Evolutionary conservation across 768 basidiomycete genomes (phyloP).

Genomic region (Cyathus striatus): DNA sequence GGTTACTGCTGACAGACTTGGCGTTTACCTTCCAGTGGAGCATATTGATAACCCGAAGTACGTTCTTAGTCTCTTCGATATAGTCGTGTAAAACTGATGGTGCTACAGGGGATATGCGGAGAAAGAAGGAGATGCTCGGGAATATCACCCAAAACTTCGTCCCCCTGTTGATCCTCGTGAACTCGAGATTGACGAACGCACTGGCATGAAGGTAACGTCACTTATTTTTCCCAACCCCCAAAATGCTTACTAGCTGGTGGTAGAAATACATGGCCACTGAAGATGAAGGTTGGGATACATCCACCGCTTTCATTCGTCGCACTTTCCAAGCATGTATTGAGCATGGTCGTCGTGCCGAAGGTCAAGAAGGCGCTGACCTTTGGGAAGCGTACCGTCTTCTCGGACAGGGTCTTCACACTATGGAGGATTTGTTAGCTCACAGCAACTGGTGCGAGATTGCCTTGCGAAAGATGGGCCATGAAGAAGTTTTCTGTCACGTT

Average conservation of each 20-base stretch:
- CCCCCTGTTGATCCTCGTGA: slow-evolving; percentile 71
- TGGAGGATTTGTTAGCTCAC: slow-evolving; percentile 76
- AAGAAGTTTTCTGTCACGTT: slow-evolving; percentile 75
- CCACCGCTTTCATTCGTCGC: slow-evolving; percentile 61
- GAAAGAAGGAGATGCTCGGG: slow-evolving; percentile 67
- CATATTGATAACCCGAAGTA: slow-evolving; percentile 80
- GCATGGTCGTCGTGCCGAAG: slow-evolving; percentile 51
- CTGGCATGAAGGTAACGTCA: slow-evolving; percentile 67
- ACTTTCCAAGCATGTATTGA: slow-evolving; percentile 64
- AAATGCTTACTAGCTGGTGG: too few relatives aligned
- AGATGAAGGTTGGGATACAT: slow-evolving; percentile 68
- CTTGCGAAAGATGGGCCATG: slow-evolving; percentile 63
- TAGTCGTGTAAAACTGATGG: neutral
- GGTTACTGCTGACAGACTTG: slow-evolving; percentile 67
- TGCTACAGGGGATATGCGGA: slow-evolving; percentile 55
- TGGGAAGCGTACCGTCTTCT: slow-evolving; percentile 70
- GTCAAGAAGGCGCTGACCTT: slow-evolving; percentile 48
- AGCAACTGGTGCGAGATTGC: slow-evolving; percentile 78
- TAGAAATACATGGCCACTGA: slow-evolving; percentile 80
- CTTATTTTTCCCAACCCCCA: neutral
- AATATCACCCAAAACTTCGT: slow-evolving; percentile 66
- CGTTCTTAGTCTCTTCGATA: slow-evolving; percentile 2
- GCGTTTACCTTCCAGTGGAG: slow-evolving; percentile 75
- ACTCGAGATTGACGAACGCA: slow-evolving; percentile 69
- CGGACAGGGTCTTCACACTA: slow-evolving; percentile 61